Percentiles rank a stretch among this genome's conserved stretches.
Evolutionary conservation across 441 rosid species (phyloP).

Genomic region (Brassica hybrid): DNA sequence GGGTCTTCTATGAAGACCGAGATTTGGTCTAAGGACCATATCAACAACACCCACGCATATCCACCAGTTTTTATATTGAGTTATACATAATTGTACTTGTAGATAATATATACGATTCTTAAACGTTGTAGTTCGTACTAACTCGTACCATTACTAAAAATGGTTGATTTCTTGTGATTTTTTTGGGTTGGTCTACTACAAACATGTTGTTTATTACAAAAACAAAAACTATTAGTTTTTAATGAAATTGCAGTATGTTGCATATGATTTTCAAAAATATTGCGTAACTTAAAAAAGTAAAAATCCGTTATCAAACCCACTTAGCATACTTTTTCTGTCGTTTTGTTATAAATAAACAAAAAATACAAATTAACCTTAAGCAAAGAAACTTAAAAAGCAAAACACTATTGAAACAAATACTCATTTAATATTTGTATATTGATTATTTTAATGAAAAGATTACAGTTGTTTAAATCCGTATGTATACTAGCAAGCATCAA

Average conservation of each 20-base stretch:
- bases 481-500: no score
- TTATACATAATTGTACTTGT: no score
- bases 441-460: no score
- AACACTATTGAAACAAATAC: no score
- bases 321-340: background rate
- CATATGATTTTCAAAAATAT: background rate
- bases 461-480: no score
- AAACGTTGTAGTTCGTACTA: constrained; percentile 14
- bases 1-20: constrained; percentile 42
- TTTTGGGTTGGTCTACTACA: background rate
- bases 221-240: background rate
- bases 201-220: background rate
- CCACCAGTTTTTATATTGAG: background rate
- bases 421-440: no score
- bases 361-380: no score
- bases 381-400: no score
- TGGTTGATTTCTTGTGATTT: background rate
- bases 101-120: constrained; percentile 8
- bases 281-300: background rate
- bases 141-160: background rate
- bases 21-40: constrained; percentile 42
- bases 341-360: background rate
- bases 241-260: background rate
- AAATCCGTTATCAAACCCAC: background rate
- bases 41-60: constrained; percentile 1